Evolutionary conservation across 345 rosid species (phyloP).

Genomic region (Isatis tinctoria): DNA sequence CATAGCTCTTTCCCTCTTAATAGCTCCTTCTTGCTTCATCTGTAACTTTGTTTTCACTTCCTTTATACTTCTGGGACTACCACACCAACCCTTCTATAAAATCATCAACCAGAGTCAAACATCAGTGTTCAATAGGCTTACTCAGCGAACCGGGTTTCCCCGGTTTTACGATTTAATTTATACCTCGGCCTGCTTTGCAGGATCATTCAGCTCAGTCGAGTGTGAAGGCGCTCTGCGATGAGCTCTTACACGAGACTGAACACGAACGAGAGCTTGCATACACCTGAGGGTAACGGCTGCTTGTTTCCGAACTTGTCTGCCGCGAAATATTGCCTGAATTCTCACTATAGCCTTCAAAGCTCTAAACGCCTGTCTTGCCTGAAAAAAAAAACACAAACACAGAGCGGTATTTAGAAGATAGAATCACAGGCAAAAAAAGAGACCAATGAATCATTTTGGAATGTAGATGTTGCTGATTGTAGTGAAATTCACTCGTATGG

Average conservation of each 20-base stretch:
- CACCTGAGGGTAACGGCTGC: conserved; percentile 88
- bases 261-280: conserved; percentile 97
- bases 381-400: not conserved
- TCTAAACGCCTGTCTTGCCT: conserved; percentile 84
- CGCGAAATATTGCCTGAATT: conserved; percentile 84
- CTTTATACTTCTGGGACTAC: conserved; percentile 53
- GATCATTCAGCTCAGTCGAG: conserved; percentile 37
- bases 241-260: conserved; percentile 75
- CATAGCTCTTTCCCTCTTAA: conserved; percentile 91
- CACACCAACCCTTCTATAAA: conserved; percentile 73
- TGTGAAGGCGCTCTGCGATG: conserved; percentile 38
- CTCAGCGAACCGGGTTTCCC: not conserved
- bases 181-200: conserved; percentile 77
- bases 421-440: not conserved
- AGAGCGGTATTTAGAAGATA: not conserved
- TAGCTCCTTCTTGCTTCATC: conserved; percentile 72
- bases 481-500: too few relatives aligned
- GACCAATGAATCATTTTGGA: not conserved
- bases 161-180: not conserved
- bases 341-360: conserved; percentile 88
- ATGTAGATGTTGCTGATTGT: too few relatives aligned
- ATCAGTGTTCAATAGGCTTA: not conserved
- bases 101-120: conserved; percentile 1
- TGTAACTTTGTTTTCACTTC: conserved; percentile 64
- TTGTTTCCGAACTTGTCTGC: conserved; percentile 80